Percentiles rank a stretch among this genome's conserved stretches.
phyloP scores from a whole-genome alignment of 2,329 filamentous ascomycete genomes.

The Niveomyces coronatus region DNA sequence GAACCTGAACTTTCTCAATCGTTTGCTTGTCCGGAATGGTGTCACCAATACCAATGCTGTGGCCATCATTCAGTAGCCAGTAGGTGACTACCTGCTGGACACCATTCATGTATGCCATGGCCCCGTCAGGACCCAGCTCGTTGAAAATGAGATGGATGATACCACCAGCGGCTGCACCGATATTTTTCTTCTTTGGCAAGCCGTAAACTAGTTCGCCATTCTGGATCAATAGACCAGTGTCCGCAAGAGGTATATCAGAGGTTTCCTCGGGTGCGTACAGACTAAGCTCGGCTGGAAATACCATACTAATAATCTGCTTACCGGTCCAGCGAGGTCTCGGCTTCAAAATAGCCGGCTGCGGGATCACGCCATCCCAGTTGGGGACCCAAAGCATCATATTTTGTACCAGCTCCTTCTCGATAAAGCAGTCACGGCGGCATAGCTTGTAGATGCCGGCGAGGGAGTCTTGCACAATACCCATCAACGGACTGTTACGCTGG shows the following conservation, averaged over 20 bases:
- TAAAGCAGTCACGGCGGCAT: constrained; percentile 81
- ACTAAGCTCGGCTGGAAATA: constrained; percentile 80
- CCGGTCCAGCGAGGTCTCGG: constrained; percentile 91
- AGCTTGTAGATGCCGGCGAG: constrained; percentile 96
- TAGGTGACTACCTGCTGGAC: constrained; percentile 92
- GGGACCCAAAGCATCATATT: constrained; percentile 96
- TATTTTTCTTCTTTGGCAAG: constrained; percentile 83
- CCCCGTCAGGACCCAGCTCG: constrained; percentile 74
- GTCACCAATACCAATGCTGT: constrained; percentile 97
- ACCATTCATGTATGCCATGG: constrained; percentile 93
- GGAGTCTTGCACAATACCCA: constrained; percentile 99
- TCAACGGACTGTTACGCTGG: constrained; percentile 89
- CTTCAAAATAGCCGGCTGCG: constrained; percentile 86
- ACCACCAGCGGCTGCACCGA: constrained; percentile 82
- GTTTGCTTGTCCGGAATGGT: constrained; percentile 85
- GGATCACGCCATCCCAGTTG: constrained; percentile 92
- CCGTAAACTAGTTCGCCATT: constrained; percentile 86
- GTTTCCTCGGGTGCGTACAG: constrained; percentile 56
- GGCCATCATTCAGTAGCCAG: constrained; percentile 92
- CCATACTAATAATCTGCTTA: constrained; percentile 93
- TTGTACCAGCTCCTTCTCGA: constrained; percentile 88
- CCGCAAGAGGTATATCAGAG: constrained; percentile 53
- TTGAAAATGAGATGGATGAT: constrained; percentile 96
- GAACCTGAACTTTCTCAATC: constrained; percentile 72
- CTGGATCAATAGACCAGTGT: constrained; percentile 73